A percentile compares a stretch with the other conserved stretches of the same genome.
phyloP scores from a whole-genome alignment of 1,139 yeast species.

The Kodamaea sp. region DNA sequence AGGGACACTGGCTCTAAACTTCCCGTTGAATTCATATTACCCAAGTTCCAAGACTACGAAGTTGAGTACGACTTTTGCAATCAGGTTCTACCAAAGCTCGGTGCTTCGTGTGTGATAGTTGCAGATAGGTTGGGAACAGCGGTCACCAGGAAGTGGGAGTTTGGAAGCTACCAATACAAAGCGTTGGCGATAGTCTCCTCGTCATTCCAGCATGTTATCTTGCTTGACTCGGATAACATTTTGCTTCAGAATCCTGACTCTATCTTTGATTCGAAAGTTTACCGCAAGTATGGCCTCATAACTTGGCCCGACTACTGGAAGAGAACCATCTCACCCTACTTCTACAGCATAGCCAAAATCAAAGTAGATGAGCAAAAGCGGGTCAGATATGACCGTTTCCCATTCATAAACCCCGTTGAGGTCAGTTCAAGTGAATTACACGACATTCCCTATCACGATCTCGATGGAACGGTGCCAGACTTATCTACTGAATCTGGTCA shows the following conservation, averaged over 20 bases:
- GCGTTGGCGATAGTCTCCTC: slow-evolving; percentile 41
- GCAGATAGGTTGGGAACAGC: slow-evolving; percentile 39
- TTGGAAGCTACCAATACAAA: slow-evolving; percentile 41
- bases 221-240: slow-evolving; percentile 46
- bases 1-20: slow-evolving; percentile 36
- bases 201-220: slow-evolving; percentile 41
- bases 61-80: slow-evolving; percentile 18
- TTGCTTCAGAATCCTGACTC: slow-evolving; percentile 37
- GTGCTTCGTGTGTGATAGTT: slow-evolving; percentile 21
- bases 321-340: slow-evolving; percentile 67
- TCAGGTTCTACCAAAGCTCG: slow-evolving; percentile 14
- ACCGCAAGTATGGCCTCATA: slow-evolving; percentile 55
- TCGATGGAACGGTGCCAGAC: slow-evolving; percentile 58
- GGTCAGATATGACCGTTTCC: slow-evolving; percentile 17
- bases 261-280: slow-evolving; percentile 56
- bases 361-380: slow-evolving; percentile 33
- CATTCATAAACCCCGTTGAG: slow-evolving; percentile 9
- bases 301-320: slow-evolving; percentile 88
- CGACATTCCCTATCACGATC: slow-evolving; percentile 44
- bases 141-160: slow-evolving; percentile 34
- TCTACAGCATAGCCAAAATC: slow-evolving; percentile 63
- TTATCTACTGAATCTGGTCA: slow-evolving; percentile 66
- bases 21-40: slow-evolving; percentile 41
- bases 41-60: slow-evolving; percentile 31
- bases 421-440: slow-evolving; percentile 6